Base-by-base conservation (phyloP, 352 stramenopile species). In the Phytophthora litchii region DNA sequence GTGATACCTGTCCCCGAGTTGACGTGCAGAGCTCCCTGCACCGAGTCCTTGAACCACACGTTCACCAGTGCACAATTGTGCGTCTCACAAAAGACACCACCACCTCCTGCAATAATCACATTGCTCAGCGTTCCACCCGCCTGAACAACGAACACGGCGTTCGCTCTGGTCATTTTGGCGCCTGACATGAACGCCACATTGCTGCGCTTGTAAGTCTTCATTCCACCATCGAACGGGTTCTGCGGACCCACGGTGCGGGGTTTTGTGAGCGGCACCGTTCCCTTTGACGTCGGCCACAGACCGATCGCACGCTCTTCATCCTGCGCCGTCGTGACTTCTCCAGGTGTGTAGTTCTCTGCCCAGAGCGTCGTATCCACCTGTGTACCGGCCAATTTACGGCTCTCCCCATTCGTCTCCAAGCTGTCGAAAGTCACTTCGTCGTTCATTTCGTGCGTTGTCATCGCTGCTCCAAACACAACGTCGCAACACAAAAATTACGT, bases 61-160 rank as follows among this genome's bases (percentile, higher is more conserved):
- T 78, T 79, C 23, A 83, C 76, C 1, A 90, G 54, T 11, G 71
- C 69, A 45, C 80, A 90, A 55, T 87, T 87, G 57, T 90, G 72
- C 27, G 72, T 71, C 13, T 76, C 69, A 36, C 80, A 90, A 49
- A 72, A 81, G 3, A 90, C 67, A 17, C 80, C 74, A 14, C 80
- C 63, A 17, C 76, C 76, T 12, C 56, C 70, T 25, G 76, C 69
- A 35, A 90, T 75, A 60, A 90, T 84, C 12, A 77, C 80, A 47
- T 90, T 90, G 48, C 80, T 76, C 14, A 90, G 67, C 5, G 71
- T 72, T 10, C 76, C 80, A 32, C 80, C 80, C 2, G 76, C 65
- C 53, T 87, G 62, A 9, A 90, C 63, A 52, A 90, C 65, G 54
- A 90, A 90, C 42, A 90, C 76, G 16, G 78, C 80, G 60, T 78